Conservation (phyloP, 2,329 filamentous ascomycete species). For the Ophiostoma quercus region DNA sequence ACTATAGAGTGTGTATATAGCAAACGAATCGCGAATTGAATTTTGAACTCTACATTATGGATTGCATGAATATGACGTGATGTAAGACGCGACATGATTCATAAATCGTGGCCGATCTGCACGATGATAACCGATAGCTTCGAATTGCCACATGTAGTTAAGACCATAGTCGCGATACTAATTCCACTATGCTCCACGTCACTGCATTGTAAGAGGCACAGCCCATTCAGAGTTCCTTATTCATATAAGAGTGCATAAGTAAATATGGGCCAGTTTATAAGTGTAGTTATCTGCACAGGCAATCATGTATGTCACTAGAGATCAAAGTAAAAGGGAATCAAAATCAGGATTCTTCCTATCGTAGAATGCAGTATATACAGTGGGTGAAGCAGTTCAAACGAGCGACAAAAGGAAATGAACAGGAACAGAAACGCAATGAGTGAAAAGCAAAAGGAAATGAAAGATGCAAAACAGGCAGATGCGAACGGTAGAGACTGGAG, state of each 20-base stretch:
- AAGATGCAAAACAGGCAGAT: conserved; percentile 2
- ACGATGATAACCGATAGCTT: conserved; percentile 8
- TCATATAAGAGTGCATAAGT: no score
- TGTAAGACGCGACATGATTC: not conserved
- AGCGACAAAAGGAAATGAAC: not conserved
- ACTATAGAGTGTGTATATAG: conserved; percentile 10
- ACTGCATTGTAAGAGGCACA: not conserved
- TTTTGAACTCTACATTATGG: not conserved
- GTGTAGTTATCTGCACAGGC: no score
- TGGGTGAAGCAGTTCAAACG: not conserved
- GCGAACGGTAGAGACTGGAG: not conserved
- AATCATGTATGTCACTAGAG: no score
- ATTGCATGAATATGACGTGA: not conserved
- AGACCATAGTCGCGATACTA: not conserved
- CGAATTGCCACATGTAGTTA: conserved; percentile 5
- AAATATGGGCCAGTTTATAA: no score
- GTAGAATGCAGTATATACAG: conserved; percentile 5
- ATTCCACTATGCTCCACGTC: not conserved
- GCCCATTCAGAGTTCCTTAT: no score
- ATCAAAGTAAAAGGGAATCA: not conserved
- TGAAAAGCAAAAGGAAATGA: not conserved
- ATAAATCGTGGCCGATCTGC: not conserved
- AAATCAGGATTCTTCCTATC: not conserved
- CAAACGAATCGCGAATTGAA: not conserved
- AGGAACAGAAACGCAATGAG: not conserved